phyloP scores from a whole-genome alignment of 768 basidiomycete species.

The Tricholoma matsutake region DNA sequence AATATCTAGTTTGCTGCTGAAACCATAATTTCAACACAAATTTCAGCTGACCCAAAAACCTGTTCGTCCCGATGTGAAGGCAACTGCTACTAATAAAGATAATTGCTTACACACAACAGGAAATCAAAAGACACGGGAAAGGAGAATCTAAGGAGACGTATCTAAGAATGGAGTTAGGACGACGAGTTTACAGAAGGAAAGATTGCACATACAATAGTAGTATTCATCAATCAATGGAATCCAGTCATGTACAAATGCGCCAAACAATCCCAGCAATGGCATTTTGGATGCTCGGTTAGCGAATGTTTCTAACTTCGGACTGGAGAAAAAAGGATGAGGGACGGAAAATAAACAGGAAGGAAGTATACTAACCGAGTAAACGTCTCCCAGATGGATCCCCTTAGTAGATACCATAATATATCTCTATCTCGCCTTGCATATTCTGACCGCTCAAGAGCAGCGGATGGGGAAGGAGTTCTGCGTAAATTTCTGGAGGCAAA shows the following conservation, averaged over 20 bases:
- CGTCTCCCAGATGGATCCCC: constrained; percentile 81
- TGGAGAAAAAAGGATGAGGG: constrained; percentile 24
- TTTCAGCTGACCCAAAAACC: too few species aligned
- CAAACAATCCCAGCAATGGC: constrained; percentile 66
- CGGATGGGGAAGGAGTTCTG: constrained; percentile 57
- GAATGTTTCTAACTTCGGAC: constrained; percentile 72
- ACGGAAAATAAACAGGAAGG: constrained; percentile 14
- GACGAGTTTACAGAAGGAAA: neutral
- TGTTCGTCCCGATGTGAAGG: too few species aligned
- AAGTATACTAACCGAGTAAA: constrained; percentile 58
- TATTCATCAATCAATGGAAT: constrained; percentile 87
- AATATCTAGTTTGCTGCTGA: too few species aligned
- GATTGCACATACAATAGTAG: constrained; percentile 74
- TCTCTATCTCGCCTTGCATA: constrained; percentile 82
- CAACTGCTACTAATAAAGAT: constrained; percentile 1
- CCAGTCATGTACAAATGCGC: constrained; percentile 78
- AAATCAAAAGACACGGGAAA: constrained; percentile 10
- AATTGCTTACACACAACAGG: constrained; percentile 11
- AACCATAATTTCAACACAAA: too few species aligned
- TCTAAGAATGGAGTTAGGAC: constrained; percentile 23
- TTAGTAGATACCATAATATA: constrained; percentile 80
- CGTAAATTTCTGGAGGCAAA: constrained; percentile 75
- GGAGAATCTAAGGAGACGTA: constrained; percentile 37
- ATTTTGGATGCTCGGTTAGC: constrained; percentile 50
- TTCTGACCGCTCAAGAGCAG: constrained; percentile 67